A percentile compares a stretch with the other conserved stretches of the same genome.
These are phyloP conservation scores for Cladophialophora chaetospira DNA, from an alignment of 2,329 filamentous ascomycete species.

Conservation along the genomic window DNA sequence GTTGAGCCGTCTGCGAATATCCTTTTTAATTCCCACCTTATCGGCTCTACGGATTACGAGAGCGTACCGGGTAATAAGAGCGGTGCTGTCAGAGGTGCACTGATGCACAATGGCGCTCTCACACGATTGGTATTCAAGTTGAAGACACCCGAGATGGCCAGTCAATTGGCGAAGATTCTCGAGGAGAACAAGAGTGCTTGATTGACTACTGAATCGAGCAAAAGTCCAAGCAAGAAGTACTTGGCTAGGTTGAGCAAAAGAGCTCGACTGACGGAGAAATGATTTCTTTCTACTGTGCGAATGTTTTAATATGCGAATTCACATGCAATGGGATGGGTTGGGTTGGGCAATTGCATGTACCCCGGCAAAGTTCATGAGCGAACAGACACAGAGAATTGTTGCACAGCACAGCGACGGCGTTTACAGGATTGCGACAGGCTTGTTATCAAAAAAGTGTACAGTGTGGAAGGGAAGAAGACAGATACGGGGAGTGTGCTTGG, in stretches of 20 bases:
- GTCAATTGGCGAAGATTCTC: conserved; percentile 27
- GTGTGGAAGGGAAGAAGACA: conserved; percentile 21
- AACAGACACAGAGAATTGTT: neutral
- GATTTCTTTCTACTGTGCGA: neutral
- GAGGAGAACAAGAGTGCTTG: conserved; percentile 30
- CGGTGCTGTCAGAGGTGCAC: conserved; percentile 30
- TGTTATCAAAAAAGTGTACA: conserved; percentile 7
- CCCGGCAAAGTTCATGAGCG: neutral
- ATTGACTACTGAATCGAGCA: too few species aligned
- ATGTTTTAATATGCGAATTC: neutral
- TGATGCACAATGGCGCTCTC: conserved; percentile 28
- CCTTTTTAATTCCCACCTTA: conserved; percentile 68
- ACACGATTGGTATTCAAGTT: conserved; percentile 33
- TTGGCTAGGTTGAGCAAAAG: neutral
- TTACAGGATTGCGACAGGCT: neutral
- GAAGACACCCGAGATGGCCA: conserved; percentile 28
- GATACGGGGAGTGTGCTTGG: conserved; percentile 13
- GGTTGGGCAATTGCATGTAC: neutral
- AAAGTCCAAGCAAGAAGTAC: neutral
- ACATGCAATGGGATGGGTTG: neutral
- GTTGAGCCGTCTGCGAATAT: conserved; percentile 75
- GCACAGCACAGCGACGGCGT: conserved; percentile 3
- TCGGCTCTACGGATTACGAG: conserved; percentile 60
- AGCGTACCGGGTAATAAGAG: conserved; percentile 24
- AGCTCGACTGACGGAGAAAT: neutral